Percentiles rank a stretch among this genome's conserved stretches.
phyloP scores from a whole-genome alignment of 1,284 basidiomycete genomes.

The Fomes fomentarius region DNA sequence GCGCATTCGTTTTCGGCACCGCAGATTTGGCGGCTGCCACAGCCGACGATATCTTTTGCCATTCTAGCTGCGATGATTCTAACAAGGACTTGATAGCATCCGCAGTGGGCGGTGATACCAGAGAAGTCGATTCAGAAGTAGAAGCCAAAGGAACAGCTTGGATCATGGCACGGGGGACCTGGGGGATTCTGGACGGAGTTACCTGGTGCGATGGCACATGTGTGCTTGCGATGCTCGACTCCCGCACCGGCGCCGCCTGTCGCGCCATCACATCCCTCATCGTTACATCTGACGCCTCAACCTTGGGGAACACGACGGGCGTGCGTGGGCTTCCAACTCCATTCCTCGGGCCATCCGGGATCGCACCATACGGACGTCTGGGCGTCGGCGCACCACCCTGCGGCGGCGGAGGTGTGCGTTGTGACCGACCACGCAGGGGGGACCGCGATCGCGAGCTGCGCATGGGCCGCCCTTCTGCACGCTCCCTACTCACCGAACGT shows the following conservation, averaged over 20 bases:
- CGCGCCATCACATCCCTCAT: constrained; percentile 13
- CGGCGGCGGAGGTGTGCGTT: constrained; percentile 10
- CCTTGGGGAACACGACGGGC: constrained; percentile 13
- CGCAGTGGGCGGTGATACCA: background rate
- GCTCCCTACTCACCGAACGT: constrained; percentile 7
- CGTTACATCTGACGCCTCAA: constrained; percentile 11
- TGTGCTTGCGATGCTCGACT: constrained; percentile 21
- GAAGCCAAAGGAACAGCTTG: background rate
- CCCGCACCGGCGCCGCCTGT: constrained; percentile 2
- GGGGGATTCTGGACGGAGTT: constrained; percentile 3
- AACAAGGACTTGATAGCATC: constrained; percentile 15
- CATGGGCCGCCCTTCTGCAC: constrained; percentile 3
- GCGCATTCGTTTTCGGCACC: constrained; percentile 1
- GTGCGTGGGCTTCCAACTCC: background rate
- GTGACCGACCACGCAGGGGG: constrained; percentile 7
- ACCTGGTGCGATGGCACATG: constrained; percentile 8
- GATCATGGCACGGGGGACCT: background rate
- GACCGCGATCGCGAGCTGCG: constrained; percentile 23
- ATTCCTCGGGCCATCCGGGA: constrained; percentile 13
- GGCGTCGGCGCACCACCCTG: background rate
- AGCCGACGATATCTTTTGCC: constrained; percentile 20
- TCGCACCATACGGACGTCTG: background rate
- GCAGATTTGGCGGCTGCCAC: constrained; percentile 19
- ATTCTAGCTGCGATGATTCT: constrained; percentile 15
- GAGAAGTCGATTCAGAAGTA: background rate